Base-by-base conservation (phyloP, 306 rosid species). In the Myrica gale region DNA sequence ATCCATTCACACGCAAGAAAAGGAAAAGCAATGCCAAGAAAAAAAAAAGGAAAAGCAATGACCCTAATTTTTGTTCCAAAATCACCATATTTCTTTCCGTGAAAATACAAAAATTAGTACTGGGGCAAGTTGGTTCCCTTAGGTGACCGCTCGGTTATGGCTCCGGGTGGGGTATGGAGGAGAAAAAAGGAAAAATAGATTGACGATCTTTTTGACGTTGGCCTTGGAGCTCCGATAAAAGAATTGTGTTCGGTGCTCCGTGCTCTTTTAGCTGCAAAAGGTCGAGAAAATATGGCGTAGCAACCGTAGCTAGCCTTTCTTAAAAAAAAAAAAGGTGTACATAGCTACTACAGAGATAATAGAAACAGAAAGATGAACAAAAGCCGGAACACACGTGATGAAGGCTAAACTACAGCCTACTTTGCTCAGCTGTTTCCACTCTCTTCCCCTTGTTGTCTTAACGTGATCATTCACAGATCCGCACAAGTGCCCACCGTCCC, bases 401-500 rank as follows among this genome's bases (percentile, higher is more conserved):
- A 39, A 62, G 79, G 80, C 16, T 48, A 72, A 70, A 11, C 43
- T 39, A 17, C 46, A 48, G 50, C 68, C n/a, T 1, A 4, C 17
- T 41, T 26, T 39, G 69, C 48, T 51, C 55, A 52, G 37, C 47
- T 50, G 74, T 50, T 76, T 39, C 53, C 79, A 76, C 73, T 43
- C 48, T 21, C 50, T 54, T 69, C 12, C n/a, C 10, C 1, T 55
- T 78, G 80, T 85, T 85, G 97, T 89, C 95, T 16, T 47, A 19
- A 74, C 17, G 73, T 81, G 84, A 90, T 89, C 76, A 93, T 88
- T 82, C 83, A 17, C 53, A 57, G 56, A 75, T 55, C 61, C 78
- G 51, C 81, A 88, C 91, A 91, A 73, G 88, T 45, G 85, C 84
- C 85, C 82, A 83, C 92, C 84, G 82, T 72, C 44, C 47, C 8